Conservation (phyloP, 768 basidiomycete species). For the Leucocoprinus leucothites region DNA sequence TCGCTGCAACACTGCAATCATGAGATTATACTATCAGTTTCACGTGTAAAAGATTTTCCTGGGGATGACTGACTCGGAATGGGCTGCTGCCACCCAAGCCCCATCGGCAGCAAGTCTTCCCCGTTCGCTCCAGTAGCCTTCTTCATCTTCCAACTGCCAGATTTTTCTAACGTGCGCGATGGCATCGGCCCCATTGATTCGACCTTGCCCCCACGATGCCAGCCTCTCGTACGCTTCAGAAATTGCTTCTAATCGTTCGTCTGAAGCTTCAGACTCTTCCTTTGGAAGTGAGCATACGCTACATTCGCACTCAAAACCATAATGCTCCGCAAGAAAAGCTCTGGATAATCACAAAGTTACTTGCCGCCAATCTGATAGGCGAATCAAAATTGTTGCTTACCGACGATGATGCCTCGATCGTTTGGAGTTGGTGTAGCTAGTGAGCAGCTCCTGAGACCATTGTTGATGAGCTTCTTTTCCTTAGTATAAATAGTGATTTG, state of each 20-base stretch:
- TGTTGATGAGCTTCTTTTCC: constrained; percentile 1
- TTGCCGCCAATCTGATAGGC: constrained; percentile 2
- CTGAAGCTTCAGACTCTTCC: constrained; percentile 46
- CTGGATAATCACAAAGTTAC: constrained; percentile 26
- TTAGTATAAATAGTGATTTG: not conserved
- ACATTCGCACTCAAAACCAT: constrained; percentile 60
- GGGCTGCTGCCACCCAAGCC: constrained; percentile 55
- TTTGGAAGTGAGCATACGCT: constrained; percentile 53
- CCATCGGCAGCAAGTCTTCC: constrained; percentile 63
- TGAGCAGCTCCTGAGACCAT: constrained; percentile 51
- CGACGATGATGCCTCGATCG: constrained; percentile 49
- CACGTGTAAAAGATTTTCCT: constrained; percentile 2
- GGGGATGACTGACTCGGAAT: constrained; percentile 51
- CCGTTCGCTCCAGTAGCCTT: constrained; percentile 66
- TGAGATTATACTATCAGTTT: not conserved
- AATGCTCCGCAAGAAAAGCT: constrained; percentile 43
- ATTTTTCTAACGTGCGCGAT: constrained; percentile 45
- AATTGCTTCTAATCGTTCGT: constrained; percentile 46
- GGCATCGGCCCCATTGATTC: constrained; percentile 48
- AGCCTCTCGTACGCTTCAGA: constrained; percentile 41
- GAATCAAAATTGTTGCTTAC: constrained; percentile 25
- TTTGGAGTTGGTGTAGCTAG: constrained; percentile 59
- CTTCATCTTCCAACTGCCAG: constrained; percentile 56
- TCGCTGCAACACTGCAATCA: constrained; percentile 39
- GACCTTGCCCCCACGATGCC: constrained; percentile 43